These are phyloP conservation scores for Phytophthora multivora DNA, from an alignment of 352 stramenopile species.

Conservation along the genomic window DNA sequence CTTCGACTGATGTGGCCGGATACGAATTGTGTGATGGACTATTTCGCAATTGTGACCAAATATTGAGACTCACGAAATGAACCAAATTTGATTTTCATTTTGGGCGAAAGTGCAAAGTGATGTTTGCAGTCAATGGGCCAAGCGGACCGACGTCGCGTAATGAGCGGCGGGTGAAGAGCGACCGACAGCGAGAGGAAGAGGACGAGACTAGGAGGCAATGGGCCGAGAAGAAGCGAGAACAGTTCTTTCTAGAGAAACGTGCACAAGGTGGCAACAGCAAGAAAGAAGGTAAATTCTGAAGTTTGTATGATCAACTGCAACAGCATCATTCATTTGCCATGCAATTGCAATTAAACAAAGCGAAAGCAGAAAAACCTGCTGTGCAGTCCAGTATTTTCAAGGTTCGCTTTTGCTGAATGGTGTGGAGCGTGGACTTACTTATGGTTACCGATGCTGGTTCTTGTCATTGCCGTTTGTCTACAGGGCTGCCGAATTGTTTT, in stretches of 20 bases:
- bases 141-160: constrained; percentile 63
- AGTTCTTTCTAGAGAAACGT: constrained; percentile 47
- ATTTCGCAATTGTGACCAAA: constrained; percentile 8
- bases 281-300: background rate
- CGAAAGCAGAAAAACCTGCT: constrained; percentile 14
- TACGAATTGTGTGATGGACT: constrained; percentile 14
- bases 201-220: constrained; percentile 30
- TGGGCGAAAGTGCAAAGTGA: constrained; percentile 24
- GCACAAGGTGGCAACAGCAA: background rate
- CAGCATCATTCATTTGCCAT: constrained; percentile 6
- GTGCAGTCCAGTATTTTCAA: constrained; percentile 54
- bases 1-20: constrained; percentile 10
- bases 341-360: constrained; percentile 8
- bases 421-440: background rate
- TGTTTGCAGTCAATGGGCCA: constrained; percentile 83
- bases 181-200: constrained; percentile 32
- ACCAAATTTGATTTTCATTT: constrained; percentile 17
- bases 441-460: background rate
- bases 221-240: constrained; percentile 35
- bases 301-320: constrained; percentile 3
- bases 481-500: constrained; percentile 83
- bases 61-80: too few relatives aligned
- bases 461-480: background rate
- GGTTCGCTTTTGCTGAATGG: constrained; percentile 21
- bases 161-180: constrained; percentile 54